Percentiles rank a stretch among this genome's conserved stretches.
Conservation (phyloP, 306 rosid genomes). For the Echinosophora koreensis region DNA sequence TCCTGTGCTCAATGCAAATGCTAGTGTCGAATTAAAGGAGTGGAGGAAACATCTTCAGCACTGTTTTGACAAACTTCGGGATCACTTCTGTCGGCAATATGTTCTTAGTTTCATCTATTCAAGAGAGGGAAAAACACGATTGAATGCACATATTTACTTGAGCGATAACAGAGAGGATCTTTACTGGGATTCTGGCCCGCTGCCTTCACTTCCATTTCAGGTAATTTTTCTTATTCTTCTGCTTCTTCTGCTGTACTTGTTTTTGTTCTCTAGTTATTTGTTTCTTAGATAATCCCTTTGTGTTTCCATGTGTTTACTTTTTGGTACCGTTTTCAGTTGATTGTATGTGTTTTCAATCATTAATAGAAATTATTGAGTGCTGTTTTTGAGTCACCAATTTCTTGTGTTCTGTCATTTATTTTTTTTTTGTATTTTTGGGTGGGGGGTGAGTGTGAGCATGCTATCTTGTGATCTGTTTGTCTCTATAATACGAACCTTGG, state of each 20-base stretch:
- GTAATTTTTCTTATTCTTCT: slow-evolving; percentile 55
- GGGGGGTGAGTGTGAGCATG: neutral
- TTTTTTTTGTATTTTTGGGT: neutral
- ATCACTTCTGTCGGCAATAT: slow-evolving; percentile 94
- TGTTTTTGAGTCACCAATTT: slow-evolving; percentile 16
- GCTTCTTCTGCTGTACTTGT: slow-evolving; percentile 26
- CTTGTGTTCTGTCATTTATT: slow-evolving; percentile 27
- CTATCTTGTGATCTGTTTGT: neutral
- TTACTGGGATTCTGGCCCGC: slow-evolving; percentile 69
- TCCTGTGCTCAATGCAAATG: slow-evolving; percentile 58
- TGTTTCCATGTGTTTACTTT: slow-evolving; percentile 30
- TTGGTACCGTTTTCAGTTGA: slow-evolving; percentile 18
- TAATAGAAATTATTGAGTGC: slow-evolving; percentile 33
- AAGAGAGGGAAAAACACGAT: slow-evolving; percentile 89
- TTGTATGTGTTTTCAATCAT: slow-evolving; percentile 34
- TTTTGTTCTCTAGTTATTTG: slow-evolving; percentile 19
- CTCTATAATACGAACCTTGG: neutral
- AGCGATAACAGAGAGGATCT: slow-evolving; percentile 69
- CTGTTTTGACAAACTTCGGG: slow-evolving; percentile 93
- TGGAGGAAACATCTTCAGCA: slow-evolving; percentile 96
- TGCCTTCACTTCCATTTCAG: slow-evolving; percentile 99
- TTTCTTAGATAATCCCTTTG: slow-evolving; percentile 21
- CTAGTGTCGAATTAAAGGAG: slow-evolving; percentile 77
- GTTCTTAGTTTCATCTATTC: slow-evolving; percentile 92
- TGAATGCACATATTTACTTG: slow-evolving; percentile 85